Evolutionary conservation across 208 protist species (phyloP), one percentile per base, ranked within the genome.

Genomic region (Trypanosoma lewisi): DNA sequence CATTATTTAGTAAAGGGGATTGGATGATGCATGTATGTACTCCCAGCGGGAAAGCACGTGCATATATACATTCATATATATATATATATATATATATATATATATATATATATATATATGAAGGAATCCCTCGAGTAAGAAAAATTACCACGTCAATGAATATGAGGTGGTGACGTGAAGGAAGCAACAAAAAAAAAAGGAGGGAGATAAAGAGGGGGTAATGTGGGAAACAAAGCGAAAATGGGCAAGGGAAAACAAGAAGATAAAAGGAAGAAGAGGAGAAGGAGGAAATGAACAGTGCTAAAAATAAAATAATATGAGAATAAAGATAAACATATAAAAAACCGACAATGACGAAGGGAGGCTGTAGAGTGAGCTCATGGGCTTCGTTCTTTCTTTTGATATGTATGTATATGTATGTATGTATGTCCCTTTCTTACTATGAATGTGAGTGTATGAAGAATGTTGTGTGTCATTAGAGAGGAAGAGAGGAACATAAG

Each of bases 1-100:
- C 77, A 21, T 25, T 30, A 41, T 48, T 57, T 39, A 21, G 17
- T 44, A 7, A 21, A 16, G 47, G 17, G 37, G 37, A n/a, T n/a
- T 12, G 17, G 44, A 17, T 48, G 44, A 58, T 58, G 14, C 42
- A 42, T 58, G 25, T 58, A 58, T 58, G 17, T 58, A 42, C 17
- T 36, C 4, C 6, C 7, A 55, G 50, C 4, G 27, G n/a, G n/a
- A n/a, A n/a, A n/a, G n/a, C n/a, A n/a, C n/a, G n/a, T n/a, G n/a
- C n/a, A n/a, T n/a, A n/a, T n/a, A n/a, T n/a, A n/a, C n/a, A n/a
- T n/a, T n/a, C n/a, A n/a, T n/a, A n/a, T n/a, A n/a, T n/a, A n/a
- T n/a, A n/a, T n/a, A n/a, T n/a, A n/a, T n/a, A n/a, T n/a, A n/a
- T n/a, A n/a, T n/a, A n/a, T n/a, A n/a, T n/a, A n/a, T n/a, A n/a